Conservation (phyloP, 225 moss, liverwort and hornwort genomes). For the Antitrichia curtipendula region DNA sequence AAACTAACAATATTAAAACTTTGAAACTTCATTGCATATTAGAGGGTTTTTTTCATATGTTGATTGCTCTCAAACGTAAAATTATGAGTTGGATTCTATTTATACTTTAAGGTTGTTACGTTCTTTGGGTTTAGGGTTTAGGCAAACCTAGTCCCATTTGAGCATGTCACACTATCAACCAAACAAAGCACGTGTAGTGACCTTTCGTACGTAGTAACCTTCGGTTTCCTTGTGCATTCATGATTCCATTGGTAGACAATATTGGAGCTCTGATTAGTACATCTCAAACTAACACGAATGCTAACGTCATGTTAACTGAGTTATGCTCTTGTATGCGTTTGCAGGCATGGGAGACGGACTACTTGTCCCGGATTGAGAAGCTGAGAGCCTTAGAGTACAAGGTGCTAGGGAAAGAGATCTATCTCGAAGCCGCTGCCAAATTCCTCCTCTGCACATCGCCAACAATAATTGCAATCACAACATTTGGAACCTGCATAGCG, state of each 20-base stretch:
- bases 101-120: not conserved
- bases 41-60: not conserved
- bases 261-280: no score
- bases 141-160: not conserved
- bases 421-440: not conserved
- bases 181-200: not conserved
- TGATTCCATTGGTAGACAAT: not conserved
- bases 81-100: not conserved
- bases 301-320: not conserved
- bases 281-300: not conserved
- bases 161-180: not conserved
- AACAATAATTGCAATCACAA: constrained; percentile 1
- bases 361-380: constrained; percentile 2
- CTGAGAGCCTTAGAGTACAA: constrained; percentile 9
- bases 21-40: not conserved
- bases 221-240: not conserved
- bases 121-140: no score
- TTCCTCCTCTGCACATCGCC: constrained; percentile 23
- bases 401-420: not conserved
- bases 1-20: not conserved
- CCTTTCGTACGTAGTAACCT: not conserved
- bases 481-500: constrained; percentile 16
- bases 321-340: not conserved
- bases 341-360: constrained; percentile 29
- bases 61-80: not conserved